Conservation (phyloP, 257 asterid species). For the Catharanthus roseus region DNA sequence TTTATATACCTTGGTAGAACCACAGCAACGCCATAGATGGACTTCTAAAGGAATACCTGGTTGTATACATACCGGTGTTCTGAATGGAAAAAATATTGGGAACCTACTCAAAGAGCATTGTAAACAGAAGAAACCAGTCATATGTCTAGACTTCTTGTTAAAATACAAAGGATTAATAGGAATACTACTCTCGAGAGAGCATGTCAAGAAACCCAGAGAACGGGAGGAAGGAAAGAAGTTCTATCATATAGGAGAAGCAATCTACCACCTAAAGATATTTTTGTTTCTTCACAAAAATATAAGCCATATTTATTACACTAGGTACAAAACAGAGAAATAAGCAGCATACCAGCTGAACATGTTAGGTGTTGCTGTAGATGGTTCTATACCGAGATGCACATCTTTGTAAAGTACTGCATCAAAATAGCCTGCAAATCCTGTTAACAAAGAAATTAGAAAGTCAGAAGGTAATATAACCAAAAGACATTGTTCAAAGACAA, state of each 20-base stretch:
- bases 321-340: slow-evolving; percentile 2
- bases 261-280: neutral
- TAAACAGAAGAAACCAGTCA: slow-evolving; percentile 20
- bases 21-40: slow-evolving; percentile 91
- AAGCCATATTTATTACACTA: neutral
- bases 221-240: neutral
- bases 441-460: slow-evolving; percentile 8
- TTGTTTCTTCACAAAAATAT: neutral
- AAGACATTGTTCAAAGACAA: neutral
- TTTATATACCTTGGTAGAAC: slow-evolving; percentile 70
- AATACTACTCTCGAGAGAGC: neutral
- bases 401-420: slow-evolving; percentile 91
- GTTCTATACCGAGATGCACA: slow-evolving; percentile 95
- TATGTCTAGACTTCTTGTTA: neutral
- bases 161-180: neutral
- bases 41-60: slow-evolving; percentile 71
- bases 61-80: slow-evolving; percentile 59
- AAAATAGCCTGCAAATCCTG: slow-evolving; percentile 97
- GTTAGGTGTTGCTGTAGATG: slow-evolving; percentile 85
- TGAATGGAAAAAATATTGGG: slow-evolving; percentile 87
- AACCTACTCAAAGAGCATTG: slow-evolving; percentile 46
- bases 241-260: neutral
- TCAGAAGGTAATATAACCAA: slow-evolving; percentile 6
- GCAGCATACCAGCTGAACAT: slow-evolving; percentile 91
- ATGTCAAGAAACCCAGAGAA: neutral